Evolutionary conservation across 2,329 filamentous ascomycete species (phyloP).

Genomic region (Herpomyces periplanetae): DNA sequence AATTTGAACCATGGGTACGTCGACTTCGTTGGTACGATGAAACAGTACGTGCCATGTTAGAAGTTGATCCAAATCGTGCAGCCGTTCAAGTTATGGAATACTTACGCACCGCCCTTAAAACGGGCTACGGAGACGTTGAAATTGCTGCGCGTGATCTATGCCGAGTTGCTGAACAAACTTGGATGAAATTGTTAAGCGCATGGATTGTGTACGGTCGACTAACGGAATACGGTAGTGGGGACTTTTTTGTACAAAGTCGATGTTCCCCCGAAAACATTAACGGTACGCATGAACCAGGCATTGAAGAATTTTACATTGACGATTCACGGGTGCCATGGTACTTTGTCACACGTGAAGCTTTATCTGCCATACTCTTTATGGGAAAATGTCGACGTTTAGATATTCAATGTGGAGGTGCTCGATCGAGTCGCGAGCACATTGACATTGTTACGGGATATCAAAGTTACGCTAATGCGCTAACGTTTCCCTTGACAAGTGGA

Average conservation of each 20-base stretch:
- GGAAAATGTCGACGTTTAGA: conserved; percentile 64
- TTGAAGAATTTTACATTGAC: conserved; percentile 16
- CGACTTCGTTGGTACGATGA: conserved; percentile 55
- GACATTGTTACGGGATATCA: conserved; percentile 3
- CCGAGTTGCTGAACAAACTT: conserved; percentile 44
- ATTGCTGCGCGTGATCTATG: conserved; percentile 29
- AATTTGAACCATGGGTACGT: conserved; percentile 58
- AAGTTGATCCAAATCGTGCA: conserved; percentile 11
- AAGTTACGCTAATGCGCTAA: conserved; percentile 11
- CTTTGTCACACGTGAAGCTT: conserved; percentile 34
- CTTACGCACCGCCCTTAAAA: conserved; percentile 33
- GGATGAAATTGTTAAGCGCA: conserved; percentile 56
- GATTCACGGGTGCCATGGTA: conserved; percentile 24
- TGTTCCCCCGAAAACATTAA: conserved; percentile 2
- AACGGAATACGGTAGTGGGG: conserved; percentile 31
- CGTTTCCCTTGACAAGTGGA: conserved; percentile 29
- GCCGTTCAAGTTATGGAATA: conserved; percentile 38
- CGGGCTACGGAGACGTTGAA: conserved; percentile 57
- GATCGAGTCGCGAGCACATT: too few relatives aligned
- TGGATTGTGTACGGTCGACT: conserved; percentile 69
- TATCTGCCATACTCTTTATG: conserved; percentile 53
- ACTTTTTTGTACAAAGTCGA: conserved; percentile 30
- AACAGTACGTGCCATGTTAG: conserved; percentile 24
- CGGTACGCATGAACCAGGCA: conserved; percentile 8
- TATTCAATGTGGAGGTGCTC: conserved; percentile 16